Percentiles rank a stretch among this genome's conserved stretches.
These are phyloP conservation scores for Tremella yokohamensis DNA, from an alignment of 768 basidiomycete species.

Conservation along the genomic window DNA sequence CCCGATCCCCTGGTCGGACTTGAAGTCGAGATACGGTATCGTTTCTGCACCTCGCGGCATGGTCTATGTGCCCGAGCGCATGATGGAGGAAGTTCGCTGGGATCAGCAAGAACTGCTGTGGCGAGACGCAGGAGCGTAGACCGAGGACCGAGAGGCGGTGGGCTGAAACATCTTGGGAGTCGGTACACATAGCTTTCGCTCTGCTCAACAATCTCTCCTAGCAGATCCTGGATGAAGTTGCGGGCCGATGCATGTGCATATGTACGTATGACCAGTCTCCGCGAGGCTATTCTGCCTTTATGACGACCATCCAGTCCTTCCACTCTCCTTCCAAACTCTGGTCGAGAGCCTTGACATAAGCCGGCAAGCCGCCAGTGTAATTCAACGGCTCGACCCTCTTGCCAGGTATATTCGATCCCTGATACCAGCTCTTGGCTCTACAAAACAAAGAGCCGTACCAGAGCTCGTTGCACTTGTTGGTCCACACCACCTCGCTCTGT, in stretches of 20 bases:
- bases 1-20: conserved; percentile 5
- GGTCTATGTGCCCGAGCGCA: conserved; percentile 19
- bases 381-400: conserved; percentile 1
- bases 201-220: too few species aligned
- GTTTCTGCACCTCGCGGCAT: conserved; percentile 22
- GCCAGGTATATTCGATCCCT: conserved; percentile 2
- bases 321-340: neutral
- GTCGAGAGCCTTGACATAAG: neutral
- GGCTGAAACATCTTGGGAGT: too few species aligned
- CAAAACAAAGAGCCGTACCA: neutral
- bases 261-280: too few species aligned
- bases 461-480: neutral
- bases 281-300: too few species aligned
- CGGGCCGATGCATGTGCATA: too few species aligned
- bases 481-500: neutral
- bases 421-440: neutral
- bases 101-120: conserved; percentile 3
- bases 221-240: too few species aligned
- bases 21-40: conserved; percentile 19
- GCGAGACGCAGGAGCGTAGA: too few species aligned
- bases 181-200: too few species aligned
- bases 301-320: neutral
- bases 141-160: too few species aligned
- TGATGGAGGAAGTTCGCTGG: conserved; percentile 10
- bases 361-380: neutral